These are phyloP conservation scores for Haematococcus lacustris DNA, from an alignment of 139 green algal species.

Conservation along the genomic window DNA sequence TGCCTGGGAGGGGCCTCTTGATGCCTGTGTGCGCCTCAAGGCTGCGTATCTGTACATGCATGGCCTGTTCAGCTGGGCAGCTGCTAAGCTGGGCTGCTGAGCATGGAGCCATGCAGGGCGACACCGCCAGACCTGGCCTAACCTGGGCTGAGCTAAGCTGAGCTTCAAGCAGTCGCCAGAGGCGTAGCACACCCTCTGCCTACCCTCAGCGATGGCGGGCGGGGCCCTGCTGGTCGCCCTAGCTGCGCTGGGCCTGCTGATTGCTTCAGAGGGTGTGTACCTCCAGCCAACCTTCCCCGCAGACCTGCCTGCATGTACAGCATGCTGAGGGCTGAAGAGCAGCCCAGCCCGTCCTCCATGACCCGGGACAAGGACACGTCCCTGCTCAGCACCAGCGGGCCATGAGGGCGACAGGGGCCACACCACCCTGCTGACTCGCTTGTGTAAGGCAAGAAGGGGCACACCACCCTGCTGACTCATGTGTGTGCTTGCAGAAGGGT, in stretches of 20 bases:
- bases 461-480: background rate
- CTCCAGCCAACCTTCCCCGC: background rate
- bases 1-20: background rate
- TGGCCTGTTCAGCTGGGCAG: too few species aligned
- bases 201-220: background rate
- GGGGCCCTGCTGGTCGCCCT: too few species aligned
- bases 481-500: background rate
- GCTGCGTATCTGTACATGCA: too few species aligned
- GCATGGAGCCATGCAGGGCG: too few species aligned
- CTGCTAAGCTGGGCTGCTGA: too few species aligned
- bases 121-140: too few species aligned
- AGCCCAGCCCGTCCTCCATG: slow-evolving; percentile 45
- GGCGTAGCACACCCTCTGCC: background rate
- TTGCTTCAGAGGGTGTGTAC: background rate
- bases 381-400: slow-evolving; percentile 6
- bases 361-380: slow-evolving; percentile 43
- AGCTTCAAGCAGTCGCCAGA: background rate
- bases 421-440: background rate
- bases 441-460: background rate
- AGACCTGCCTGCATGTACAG: slow-evolving; percentile 39
- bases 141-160: background rate
- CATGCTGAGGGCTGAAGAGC: slow-evolving; percentile 42
- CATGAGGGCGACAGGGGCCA: background rate
- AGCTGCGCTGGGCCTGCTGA: background rate
- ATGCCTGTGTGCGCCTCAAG: background rate